Evolutionary conservation across 805 yeast species (phyloP), one percentile per base, ranked within the genome.

Genomic region (Tetrapisispora fleetii): DNA sequence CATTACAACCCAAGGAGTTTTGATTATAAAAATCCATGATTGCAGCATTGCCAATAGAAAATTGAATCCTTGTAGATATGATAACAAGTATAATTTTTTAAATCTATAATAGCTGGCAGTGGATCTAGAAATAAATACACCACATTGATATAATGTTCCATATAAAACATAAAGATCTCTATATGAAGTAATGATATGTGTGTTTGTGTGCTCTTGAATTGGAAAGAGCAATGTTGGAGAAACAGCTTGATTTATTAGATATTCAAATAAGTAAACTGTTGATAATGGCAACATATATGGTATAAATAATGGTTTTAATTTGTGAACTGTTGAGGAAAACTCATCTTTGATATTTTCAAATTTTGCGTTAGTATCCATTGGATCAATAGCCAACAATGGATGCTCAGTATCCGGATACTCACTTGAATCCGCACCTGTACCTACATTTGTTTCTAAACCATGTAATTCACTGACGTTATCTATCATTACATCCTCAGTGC

Each of bases 91-190:
- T 6, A 91, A 69, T 9, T 72, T 69, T 46, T 65, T 71, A 37
- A 90, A 64, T 43, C 95, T 70, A 24, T 85, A 56, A 49, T 82
- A 70, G 2, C 80, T 71, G 0, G 86, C 81, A 1, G 96, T 86
- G 0, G 97, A 86, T 49, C 98, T 72, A 3, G 97, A 88, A 1
- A 91, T 76, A 58, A 91, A 89, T 0, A 91, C 99, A 9, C 99
- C 99, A 3, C 88, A 61, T 63, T 91, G 98, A 58, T 91, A 91
- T 4, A 90, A 64, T 3, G 95, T 83, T 8, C 96, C 95, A 60
- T 91, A 91, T 0, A 88, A 80, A 14, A 91, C 98, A 63, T 91
- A 91, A 3, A 86, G 83, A 58, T 91, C 98, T 53, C 97, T 74
- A 62, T 77, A 87, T 18, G 76, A 68, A 2, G 67, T 59, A 58